Evolutionary conservation across 192 early-diverging fungal genomes (phyloP).

Genomic region (Linnemannia hyalina): DNA sequence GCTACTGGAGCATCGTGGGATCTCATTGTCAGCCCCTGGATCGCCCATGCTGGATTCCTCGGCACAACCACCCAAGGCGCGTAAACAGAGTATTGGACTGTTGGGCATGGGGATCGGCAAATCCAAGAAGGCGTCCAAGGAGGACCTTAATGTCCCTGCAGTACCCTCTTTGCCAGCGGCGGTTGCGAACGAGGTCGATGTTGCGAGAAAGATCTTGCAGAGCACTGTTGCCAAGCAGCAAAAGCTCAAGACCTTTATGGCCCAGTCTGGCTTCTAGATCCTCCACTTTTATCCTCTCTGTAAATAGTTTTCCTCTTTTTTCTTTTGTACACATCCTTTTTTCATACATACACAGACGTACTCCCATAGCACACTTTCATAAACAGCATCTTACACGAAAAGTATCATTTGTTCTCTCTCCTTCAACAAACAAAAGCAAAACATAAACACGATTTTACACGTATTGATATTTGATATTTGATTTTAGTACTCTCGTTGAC

Average conservation of each 20-base stretch:
- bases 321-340: neutral
- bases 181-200: constrained; percentile 35
- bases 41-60: constrained; percentile 1
- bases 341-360: neutral
- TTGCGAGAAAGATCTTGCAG: constrained; percentile 33
- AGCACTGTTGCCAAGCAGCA: constrained; percentile 49
- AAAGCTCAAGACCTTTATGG: constrained; percentile 48
- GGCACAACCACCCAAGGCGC: constrained; percentile 22
- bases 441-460: neutral
- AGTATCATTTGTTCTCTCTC: neutral
- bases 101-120: constrained; percentile 42
- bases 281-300: neutral
- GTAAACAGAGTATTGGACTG: constrained; percentile 42
- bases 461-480: too few relatives aligned
- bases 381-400: neutral
- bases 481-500: too few relatives aligned
- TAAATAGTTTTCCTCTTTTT: neutral
- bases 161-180: constrained; percentile 29
- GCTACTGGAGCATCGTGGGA: constrained; percentile 36
- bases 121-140: constrained; percentile 41
- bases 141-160: constrained; percentile 6
- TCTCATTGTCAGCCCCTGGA: neutral
- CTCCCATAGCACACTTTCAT: neutral
- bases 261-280: constrained; percentile 44
- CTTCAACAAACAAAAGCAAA: neutral